These are phyloP conservation scores for Dimargaris xerosporica DNA, from an alignment of 192 early-diverging fungal genomes.

Conservation along the genomic window DNA sequence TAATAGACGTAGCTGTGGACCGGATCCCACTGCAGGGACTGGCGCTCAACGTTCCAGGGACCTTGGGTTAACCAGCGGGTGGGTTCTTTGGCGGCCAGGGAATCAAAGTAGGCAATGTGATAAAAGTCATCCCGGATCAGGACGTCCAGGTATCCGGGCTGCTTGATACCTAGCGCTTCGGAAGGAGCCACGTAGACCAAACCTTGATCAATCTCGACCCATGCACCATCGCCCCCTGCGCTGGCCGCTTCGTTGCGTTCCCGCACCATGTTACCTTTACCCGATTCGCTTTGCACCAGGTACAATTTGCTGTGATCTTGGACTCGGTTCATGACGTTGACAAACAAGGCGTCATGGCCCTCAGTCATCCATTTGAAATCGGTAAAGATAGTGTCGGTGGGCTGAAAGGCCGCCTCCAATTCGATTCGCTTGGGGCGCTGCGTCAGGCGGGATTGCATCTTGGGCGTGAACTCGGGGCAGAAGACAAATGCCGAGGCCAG, in stretches of 20 bases:
- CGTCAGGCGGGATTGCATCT: conserved; percentile 6
- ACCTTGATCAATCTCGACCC: conserved; percentile 43
- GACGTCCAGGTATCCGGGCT: conserved; percentile 44
- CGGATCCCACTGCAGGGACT: conserved; percentile 25
- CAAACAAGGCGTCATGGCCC: conserved; percentile 40
- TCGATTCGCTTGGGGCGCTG: conserved; percentile 24
- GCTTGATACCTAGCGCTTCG: conserved; percentile 19
- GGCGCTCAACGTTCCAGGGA: conserved; percentile 48
- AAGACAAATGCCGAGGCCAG: conserved; percentile 57
- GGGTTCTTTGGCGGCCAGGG: conserved; percentile 28
- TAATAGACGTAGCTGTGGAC: conserved; percentile 26
- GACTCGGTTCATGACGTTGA: conserved; percentile 75
- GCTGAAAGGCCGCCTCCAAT: conserved; percentile 21
- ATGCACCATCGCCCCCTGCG: conserved; percentile 43
- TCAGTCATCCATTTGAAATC: conserved; percentile 69
- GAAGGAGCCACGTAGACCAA: conserved; percentile 20
- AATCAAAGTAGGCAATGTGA: conserved; percentile 50
- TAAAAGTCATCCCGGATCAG: conserved; percentile 46
- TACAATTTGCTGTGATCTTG: conserved; percentile 68
- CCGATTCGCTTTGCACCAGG: conserved; percentile 29
- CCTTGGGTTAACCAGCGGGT: conserved; percentile 45
- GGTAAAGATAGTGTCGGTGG: conserved; percentile 65
- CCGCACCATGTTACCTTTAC: conserved; percentile 29
- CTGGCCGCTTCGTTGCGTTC: conserved; percentile 38
- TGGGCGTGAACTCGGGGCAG: conserved; percentile 21